A percentile compares a stretch with the other conserved stretches of the same genome.
phyloP scores from a whole-genome alignment of 768 basidiomycete species.

The Tremella yokohamensis region DNA sequence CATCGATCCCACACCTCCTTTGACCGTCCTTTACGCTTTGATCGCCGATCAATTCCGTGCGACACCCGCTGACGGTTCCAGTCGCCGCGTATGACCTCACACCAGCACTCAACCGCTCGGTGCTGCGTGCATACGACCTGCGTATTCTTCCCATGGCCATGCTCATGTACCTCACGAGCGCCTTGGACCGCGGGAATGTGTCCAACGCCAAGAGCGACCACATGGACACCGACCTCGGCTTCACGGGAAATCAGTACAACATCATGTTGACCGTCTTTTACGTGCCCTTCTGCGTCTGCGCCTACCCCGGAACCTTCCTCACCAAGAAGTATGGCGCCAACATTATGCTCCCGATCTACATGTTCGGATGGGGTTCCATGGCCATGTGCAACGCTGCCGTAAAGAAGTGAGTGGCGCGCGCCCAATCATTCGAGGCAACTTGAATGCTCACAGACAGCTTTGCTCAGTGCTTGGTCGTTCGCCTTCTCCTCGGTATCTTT shows the following conservation, averaged over 20 bases:
- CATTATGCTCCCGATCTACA: constrained; percentile 24
- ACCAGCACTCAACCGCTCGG: constrained; percentile 2
- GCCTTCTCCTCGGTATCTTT: constrained; percentile 8
- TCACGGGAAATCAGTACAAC: constrained; percentile 19
- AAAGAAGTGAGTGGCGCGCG: constrained; percentile 7
- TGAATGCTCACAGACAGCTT: not conserved
- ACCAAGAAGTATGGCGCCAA: constrained; percentile 19
- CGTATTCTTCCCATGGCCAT: constrained; percentile 21
- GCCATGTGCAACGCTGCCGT: constrained; percentile 22
- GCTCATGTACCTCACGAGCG: constrained; percentile 20
- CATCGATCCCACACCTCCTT: too few relatives aligned
- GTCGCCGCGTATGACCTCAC: constrained; percentile 9
- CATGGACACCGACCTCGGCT: constrained; percentile 23
- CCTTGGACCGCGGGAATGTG: constrained; percentile 21
- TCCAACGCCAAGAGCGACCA: constrained; percentile 21
- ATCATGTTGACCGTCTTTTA: constrained; percentile 23
- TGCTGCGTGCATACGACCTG: constrained; percentile 12
- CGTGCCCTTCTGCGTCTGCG: constrained; percentile 18
- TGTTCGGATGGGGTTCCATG: constrained; percentile 21
- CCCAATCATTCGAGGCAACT: constrained; percentile 5
- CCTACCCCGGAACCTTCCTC: constrained; percentile 16
- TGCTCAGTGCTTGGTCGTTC: not conserved
- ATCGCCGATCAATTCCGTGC: not conserved
- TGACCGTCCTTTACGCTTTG: too few relatives aligned
- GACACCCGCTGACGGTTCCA: not conserved